phyloP scores from a whole-genome alignment of 495 filamentous ascomycete species.

The Lasiosphaeria ovina region DNA sequence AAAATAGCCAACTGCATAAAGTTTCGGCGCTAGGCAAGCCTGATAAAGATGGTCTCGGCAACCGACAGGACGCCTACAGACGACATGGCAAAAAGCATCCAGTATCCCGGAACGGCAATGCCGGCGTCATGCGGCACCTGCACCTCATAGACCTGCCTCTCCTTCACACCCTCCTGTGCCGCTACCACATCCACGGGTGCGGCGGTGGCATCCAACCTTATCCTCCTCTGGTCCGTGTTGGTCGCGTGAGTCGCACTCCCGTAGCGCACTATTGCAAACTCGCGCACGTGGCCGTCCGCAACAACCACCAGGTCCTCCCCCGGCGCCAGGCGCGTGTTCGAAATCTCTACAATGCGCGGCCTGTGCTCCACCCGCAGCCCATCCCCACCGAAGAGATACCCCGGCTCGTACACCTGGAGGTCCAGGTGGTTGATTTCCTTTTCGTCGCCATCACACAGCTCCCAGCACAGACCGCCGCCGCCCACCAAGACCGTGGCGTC shows the following conservation, averaged over 20 bases:
- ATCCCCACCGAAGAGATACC: slow-evolving; percentile 46
- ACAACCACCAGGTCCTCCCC: neutral
- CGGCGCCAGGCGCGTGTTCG: neutral
- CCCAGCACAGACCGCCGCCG: slow-evolving; percentile 57
- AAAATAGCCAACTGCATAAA: no score
- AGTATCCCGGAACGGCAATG: slow-evolving; percentile 54
- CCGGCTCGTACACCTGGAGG: slow-evolving; percentile 54
- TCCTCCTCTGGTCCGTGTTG: neutral
- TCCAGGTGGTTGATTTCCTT: slow-evolving; percentile 53
- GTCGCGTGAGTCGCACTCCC: neutral
- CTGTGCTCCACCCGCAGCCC: neutral
- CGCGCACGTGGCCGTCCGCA: neutral
- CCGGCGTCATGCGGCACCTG: slow-evolving; percentile 48
- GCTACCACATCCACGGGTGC: no score
- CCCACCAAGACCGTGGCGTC: slow-evolving; percentile 55
- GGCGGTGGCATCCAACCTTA: neutral
- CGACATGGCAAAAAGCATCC: slow-evolving; percentile 54
- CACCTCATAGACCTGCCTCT: neutral
- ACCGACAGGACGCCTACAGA: slow-evolving; percentile 47
- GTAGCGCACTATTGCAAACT: neutral
- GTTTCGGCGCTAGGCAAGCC: no score
- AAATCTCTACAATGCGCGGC: neutral
- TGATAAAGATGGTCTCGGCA: slow-evolving; percentile 23
- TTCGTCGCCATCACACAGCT: slow-evolving; percentile 33
- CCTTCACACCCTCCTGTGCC: neutral